These are phyloP conservation scores for Candida khao-thaluensis DNA, from an alignment of 805 yeast species.

Conservation along the genomic window DNA sequence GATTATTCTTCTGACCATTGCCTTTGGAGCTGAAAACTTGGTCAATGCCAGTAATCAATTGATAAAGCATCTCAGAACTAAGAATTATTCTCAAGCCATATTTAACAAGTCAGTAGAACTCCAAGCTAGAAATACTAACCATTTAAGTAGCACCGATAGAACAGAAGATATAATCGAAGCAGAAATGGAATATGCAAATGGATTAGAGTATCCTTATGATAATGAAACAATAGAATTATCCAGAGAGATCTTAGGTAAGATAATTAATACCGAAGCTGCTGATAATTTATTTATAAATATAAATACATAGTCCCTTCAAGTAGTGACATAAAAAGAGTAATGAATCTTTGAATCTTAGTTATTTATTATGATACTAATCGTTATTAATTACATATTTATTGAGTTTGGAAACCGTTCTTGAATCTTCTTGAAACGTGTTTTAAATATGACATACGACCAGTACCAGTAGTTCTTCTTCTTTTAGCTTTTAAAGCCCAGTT, in stretches of 20 bases:
- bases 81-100: slow-evolving; percentile 28
- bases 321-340: no score
- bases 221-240: slow-evolving; percentile 66
- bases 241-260: slow-evolving; percentile 64
- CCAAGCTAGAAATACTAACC: slow-evolving; percentile 38
- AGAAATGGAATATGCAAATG: slow-evolving; percentile 50
- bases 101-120: slow-evolving; percentile 48
- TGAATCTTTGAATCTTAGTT: background rate
- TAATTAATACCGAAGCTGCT: slow-evolving; percentile 74
- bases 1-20: slow-evolving; percentile 51
- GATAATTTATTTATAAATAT: slow-evolving; percentile 63
- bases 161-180: slow-evolving; percentile 23
- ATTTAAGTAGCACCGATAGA: slow-evolving; percentile 20
- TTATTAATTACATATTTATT: slow-evolving; percentile 13
- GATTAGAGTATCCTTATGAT: slow-evolving; percentile 61
- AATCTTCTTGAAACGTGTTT: slow-evolving; percentile 96
- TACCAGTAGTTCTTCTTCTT: slow-evolving; percentile 99
- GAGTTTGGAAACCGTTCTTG: slow-evolving; percentile 94
- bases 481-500: slow-evolving; percentile 99
- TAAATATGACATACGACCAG: slow-evolving; percentile 99
- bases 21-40: slow-evolving; percentile 45
- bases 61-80: slow-evolving; percentile 34
- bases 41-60: slow-evolving; percentile 37
- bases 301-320: background rate
- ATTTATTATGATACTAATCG: slow-evolving; percentile 4